Conservation (phyloP, 129 eudicot genomes). For the Deinandra increscens region DNA sequence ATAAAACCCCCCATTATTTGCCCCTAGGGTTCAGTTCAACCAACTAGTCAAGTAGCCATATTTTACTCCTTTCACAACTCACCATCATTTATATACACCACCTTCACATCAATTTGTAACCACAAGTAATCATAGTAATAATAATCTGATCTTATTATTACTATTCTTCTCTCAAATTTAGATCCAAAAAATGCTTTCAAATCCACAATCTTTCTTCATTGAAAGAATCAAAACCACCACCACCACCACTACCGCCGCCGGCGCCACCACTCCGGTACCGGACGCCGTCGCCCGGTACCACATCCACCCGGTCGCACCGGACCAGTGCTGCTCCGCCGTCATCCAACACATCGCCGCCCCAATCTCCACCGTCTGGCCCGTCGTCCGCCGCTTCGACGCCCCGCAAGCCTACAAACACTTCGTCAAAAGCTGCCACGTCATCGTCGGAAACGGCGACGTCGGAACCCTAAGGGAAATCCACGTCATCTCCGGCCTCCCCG, state of each 20-base stretch:
- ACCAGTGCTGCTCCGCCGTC: slow-evolving; percentile 92
- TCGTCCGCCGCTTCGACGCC: slow-evolving; percentile 82
- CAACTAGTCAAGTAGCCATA: slow-evolving; percentile 37
- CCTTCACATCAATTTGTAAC: neutral
- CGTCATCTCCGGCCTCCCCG: slow-evolving; percentile 85
- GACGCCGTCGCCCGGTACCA: slow-evolving; percentile 61
- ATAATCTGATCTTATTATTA: too few species aligned
- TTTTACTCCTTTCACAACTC: slow-evolving; percentile 28
- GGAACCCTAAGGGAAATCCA: slow-evolving; percentile 70
- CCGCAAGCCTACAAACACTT: slow-evolving; percentile 90
- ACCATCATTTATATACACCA: slow-evolving; percentile 21
- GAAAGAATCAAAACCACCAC: slow-evolving; percentile 18
- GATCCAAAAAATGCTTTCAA: slow-evolving; percentile 42
- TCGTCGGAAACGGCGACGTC: slow-evolving; percentile 63
- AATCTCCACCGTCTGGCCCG: slow-evolving; percentile 69
- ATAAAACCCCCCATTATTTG: too few species aligned
- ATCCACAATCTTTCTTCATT: slow-evolving; percentile 47
- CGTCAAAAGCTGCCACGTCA: slow-evolving; percentile 72
- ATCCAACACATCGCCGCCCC: slow-evolving; percentile 66
- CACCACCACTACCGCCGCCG: slow-evolving; percentile 21
- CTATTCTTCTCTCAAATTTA: too few species aligned
- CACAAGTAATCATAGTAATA: too few species aligned
- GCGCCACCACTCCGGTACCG: slow-evolving; percentile 44
- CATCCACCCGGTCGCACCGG: slow-evolving; percentile 49
- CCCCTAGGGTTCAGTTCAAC: slow-evolving; percentile 24